Evolutionary conservation across 192 early-diverging fungal species (phyloP), one percentile per base, ranked within the genome.

Genomic region (Gonapodya prolifera): DNA sequence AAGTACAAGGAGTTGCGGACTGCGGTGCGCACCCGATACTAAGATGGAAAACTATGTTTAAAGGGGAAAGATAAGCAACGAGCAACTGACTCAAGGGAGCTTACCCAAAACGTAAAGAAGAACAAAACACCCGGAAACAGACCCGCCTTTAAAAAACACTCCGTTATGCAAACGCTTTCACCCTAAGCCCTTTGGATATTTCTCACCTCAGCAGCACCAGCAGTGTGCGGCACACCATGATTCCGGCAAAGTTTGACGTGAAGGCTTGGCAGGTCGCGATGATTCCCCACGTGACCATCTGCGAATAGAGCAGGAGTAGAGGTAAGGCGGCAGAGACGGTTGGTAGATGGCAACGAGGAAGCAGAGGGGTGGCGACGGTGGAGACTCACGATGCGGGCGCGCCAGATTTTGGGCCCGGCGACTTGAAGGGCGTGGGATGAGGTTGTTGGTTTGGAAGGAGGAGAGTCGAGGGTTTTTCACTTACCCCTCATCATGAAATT

Each of bases 171-270:
- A n/a, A n/a, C n/a, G n/a, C n/a, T n/a, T n/a, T n/a, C n/a, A n/a
- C n/a, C n/a, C n/a, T n/a, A n/a, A n/a, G n/a, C n/a, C n/a, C n/a
- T n/a, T n/a, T n/a, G n/a, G n/a, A n/a, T n/a, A n/a, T n/a, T n/a
- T n/a, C n/a, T n/a, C n/a, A n/a, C 45, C 45, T 69, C 71, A 32
- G 71, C 71, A 13, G 32, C 71, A 73, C 71, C 71, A 29, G 29
- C n/a, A n/a, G n/a, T n/a, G n/a, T n/a, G 71, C 71, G 71, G 18
- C 28, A 30, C 8, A 32, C 71, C 71, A 73, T 73, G 28, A 32
- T 8, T 8, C 71, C 71, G 31, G 71, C 71, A 73, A 73, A 73
- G 71, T 32, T 73, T 2, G 18, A 32, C 71, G 32, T 29, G 28
- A 73, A 18, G 16, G 71, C 71, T 29, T 73, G 71, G 71, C 71